Evolutionary conservation across 495 filamentous ascomycete species (phyloP).

Genomic region (Neurospora sp.): DNA sequence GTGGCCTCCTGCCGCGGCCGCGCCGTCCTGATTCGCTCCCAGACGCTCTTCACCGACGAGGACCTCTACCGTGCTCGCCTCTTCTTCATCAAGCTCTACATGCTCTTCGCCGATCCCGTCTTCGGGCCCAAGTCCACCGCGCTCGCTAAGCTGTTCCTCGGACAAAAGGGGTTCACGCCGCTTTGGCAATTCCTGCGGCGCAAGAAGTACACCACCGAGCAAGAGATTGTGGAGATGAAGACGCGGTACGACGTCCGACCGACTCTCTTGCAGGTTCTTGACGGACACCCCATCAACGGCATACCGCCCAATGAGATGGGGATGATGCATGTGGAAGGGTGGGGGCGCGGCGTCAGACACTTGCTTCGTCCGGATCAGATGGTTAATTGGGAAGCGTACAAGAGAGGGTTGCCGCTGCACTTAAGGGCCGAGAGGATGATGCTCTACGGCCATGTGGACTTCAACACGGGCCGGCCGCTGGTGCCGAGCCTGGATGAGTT

Average conservation of each 20-base stretch:
- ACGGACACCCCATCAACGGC: conserved; percentile 27
- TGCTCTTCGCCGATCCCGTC: conserved; percentile 45
- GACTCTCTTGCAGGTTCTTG: neutral
- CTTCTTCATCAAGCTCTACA: conserved; percentile 53
- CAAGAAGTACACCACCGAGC: conserved; percentile 20
- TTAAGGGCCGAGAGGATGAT: conserved; percentile 40
- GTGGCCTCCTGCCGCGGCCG: conserved; percentile 40
- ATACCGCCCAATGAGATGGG: conserved; percentile 40
- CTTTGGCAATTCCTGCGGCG: conserved; percentile 41
- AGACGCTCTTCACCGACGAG: conserved; percentile 35
- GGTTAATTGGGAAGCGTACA: conserved; percentile 37
- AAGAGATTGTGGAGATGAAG: conserved; percentile 37
- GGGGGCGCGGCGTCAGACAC: conserved; percentile 28
- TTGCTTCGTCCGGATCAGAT: conserved; percentile 49
- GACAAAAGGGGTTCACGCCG: conserved; percentile 42
- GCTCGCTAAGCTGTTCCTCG: conserved; percentile 46
- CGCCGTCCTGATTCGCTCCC: conserved; percentile 36
- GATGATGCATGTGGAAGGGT: conserved; percentile 39
- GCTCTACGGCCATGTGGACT: conserved; percentile 45
- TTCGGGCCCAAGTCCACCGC: conserved; percentile 25
- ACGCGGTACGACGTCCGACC: conserved; percentile 28
- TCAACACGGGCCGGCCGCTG: conserved; percentile 26
- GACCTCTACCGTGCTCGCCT: conserved; percentile 45
- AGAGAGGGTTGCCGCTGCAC: conserved; percentile 34
- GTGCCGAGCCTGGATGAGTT: conserved; percentile 30